Evolutionary conservation across 2,329 filamentous ascomycete genomes (phyloP).

Genomic region (Ophiostoma himal-ulmi): DNA sequence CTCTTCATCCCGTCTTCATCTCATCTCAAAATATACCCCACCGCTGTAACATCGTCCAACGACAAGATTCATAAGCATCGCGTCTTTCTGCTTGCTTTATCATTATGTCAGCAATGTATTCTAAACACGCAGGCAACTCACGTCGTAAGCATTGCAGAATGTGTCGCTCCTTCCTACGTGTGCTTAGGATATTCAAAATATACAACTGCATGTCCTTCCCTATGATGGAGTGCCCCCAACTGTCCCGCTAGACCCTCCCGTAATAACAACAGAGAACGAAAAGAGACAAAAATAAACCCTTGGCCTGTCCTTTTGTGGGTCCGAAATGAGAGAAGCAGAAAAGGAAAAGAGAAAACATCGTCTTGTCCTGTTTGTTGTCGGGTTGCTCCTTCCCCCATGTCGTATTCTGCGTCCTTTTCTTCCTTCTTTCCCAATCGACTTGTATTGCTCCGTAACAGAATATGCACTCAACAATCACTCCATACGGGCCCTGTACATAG

Average conservation of each 20-base stretch:
- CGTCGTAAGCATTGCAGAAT: no score
- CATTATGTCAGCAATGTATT: no score
- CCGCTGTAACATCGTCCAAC: neutral
- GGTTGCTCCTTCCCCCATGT: constrained; percentile 5
- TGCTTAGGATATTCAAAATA: no score
- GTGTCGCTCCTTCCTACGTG: neutral
- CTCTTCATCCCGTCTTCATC: constrained; percentile 1
- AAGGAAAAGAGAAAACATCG: neutral
- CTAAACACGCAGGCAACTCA: no score
- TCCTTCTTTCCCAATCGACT: neutral
- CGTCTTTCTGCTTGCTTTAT: no score
- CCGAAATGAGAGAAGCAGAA: neutral
- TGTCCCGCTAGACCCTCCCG: neutral
- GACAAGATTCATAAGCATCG: no score
- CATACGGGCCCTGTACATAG: neutral
- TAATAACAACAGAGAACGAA: neutral
- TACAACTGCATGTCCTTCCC: neutral
- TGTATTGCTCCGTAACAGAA: neutral
- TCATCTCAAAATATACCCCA: neutral
- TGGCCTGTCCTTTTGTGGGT: neutral
- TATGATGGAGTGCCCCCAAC: neutral
- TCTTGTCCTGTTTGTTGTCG: constrained; percentile 8
- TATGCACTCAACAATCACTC: neutral
- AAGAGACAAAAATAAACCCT: neutral
- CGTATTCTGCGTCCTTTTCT: neutral